Percentiles rank a stretch among this genome's conserved stretches.
phyloP scores from a whole-genome alignment of 208 protist species.

The Trichomonas gallinae region DNA sequence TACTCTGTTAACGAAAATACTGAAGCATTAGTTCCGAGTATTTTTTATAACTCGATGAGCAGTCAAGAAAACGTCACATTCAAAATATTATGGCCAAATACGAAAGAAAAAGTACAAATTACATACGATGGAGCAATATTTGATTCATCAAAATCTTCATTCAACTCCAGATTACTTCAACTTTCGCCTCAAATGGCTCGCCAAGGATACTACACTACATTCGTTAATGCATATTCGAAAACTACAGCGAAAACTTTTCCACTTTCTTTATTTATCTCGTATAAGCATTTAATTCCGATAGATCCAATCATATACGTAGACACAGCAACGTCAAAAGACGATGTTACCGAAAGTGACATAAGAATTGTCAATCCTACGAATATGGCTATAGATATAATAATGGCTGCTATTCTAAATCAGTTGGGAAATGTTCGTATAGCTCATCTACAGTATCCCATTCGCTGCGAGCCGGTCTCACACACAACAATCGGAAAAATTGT shows the following conservation, averaged over 20 bases:
- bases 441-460: not conserved
- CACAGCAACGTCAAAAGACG: not conserved
- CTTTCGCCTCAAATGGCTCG: not conserved
- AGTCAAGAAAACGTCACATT: not conserved
- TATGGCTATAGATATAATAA: not conserved
- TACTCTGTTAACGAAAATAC: not conserved
- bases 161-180: not conserved
- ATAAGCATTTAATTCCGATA: not conserved
- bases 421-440: not conserved
- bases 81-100: not conserved
- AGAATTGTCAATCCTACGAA: not conserved
- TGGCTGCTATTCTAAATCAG: not conserved
- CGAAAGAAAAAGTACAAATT: not conserved
- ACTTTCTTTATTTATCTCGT: not conserved
- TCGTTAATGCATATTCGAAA: not conserved
- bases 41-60: not conserved
- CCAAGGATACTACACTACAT: not conserved
- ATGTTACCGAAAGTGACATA: not conserved
- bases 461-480: not conserved
- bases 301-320: not conserved
- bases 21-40: not conserved
- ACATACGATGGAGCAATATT: not conserved
- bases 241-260: not conserved
- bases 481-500: not conserved
- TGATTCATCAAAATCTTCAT: not conserved